Conservation (phyloP, 352 stramenopile genomes). For the Pilasporangium apinafurcum region DNA sequence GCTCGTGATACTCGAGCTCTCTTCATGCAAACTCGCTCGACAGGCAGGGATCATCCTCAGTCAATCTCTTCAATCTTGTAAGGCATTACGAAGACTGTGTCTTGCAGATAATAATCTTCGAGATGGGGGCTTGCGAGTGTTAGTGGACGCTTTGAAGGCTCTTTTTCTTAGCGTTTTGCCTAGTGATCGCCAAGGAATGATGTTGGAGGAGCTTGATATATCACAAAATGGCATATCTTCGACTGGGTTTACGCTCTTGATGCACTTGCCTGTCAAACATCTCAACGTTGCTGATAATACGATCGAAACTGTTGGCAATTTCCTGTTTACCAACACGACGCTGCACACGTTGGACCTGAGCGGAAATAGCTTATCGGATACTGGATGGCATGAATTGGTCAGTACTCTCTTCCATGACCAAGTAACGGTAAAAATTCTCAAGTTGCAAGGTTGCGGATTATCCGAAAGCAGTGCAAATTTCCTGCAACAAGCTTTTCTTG, state of each 20-base stretch:
- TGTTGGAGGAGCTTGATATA: slow-evolving; percentile 35
- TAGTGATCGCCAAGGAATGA: background rate
- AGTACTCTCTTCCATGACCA: slow-evolving; percentile 19
- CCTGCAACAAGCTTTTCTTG: background rate
- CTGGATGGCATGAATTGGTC: slow-evolving; percentile 26
- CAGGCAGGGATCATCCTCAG: slow-evolving; percentile 58
- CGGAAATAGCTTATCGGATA: slow-evolving; percentile 26
- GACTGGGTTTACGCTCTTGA: slow-evolving; percentile 19
- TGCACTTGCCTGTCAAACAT: slow-evolving; percentile 9
- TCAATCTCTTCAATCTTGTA: slow-evolving; percentile 36
- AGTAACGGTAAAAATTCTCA: slow-evolving; percentile 14
- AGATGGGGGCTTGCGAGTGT: slow-evolving; percentile 38
- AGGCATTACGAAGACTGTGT: slow-evolving; percentile 18
- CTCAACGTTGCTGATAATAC: slow-evolving; percentile 23
- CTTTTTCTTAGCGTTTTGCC: slow-evolving; percentile 3
- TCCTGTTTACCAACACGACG: slow-evolving; percentile 13
- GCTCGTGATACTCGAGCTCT: slow-evolving; percentile 40
- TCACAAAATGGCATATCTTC: slow-evolving; percentile 39
- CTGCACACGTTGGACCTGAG: slow-evolving; percentile 24
- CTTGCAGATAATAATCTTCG: slow-evolving; percentile 47
- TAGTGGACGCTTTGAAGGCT: slow-evolving; percentile 33
- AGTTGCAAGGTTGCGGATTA: slow-evolving; percentile 27
- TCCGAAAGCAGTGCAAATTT: slow-evolving; percentile 4
- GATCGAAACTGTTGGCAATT: slow-evolving; percentile 18
- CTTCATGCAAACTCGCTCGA: slow-evolving; percentile 36